Percentiles rank a stretch among this genome's conserved stretches.
These are phyloP conservation scores for Apiospora koreana DNA, from an alignment of 2,329 filamentous ascomycete genomes.

Conservation along the genomic window DNA sequence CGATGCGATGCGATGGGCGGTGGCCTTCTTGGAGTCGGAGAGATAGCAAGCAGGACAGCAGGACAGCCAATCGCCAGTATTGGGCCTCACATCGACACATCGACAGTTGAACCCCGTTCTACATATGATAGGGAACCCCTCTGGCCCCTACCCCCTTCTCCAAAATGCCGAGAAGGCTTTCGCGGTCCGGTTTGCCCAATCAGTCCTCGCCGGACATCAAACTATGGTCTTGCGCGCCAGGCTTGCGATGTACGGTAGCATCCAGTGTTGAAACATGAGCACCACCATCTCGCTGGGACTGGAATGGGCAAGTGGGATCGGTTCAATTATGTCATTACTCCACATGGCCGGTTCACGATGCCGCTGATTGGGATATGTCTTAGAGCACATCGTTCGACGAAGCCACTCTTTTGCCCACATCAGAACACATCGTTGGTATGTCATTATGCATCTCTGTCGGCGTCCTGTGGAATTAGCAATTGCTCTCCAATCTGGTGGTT, in stretches of 20 bases:
- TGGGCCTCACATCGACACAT: neutral
- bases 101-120: neutral
- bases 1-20: slow-evolving; percentile 1
- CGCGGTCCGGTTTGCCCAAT: neutral
- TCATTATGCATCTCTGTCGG: neutral
- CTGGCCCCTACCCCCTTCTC: neutral
- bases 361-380: neutral
- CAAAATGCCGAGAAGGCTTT: slow-evolving; percentile 2
- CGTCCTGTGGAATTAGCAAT: neutral
- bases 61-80: neutral
- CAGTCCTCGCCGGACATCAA: neutral
- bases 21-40: neutral
- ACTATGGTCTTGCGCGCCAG: neutral
- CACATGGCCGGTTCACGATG: neutral
- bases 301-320: neutral
- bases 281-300: slow-evolving; percentile 2
- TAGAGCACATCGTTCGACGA: neutral
- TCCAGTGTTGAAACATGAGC: slow-evolving; percentile 2
- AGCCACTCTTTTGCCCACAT: neutral
- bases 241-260: neutral
- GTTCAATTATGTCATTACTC: slow-evolving; percentile 12
- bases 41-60: neutral
- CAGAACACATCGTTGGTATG: neutral
- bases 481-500: slow-evolving; percentile 1
- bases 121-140: neutral